These are phyloP conservation scores for Plectranthus barbatus DNA, from an alignment of 257 asterid species.

Conservation along the genomic window DNA sequence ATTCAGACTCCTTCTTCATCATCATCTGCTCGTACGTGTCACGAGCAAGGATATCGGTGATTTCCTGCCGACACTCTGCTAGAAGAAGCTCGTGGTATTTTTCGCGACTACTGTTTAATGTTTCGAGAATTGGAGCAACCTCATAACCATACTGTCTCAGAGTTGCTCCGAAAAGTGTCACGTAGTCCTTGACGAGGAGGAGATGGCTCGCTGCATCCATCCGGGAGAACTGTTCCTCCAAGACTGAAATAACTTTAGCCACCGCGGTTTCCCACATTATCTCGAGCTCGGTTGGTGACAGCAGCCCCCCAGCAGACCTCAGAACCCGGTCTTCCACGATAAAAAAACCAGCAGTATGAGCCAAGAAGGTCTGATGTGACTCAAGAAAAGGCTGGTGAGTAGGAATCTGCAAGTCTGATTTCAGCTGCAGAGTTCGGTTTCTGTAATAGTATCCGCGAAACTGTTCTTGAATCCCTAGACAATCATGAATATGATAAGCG, in stretches of 20 bases:
- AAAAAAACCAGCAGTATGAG: slow-evolving; percentile 76
- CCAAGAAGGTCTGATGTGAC: slow-evolving; percentile 67
- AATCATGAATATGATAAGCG: slow-evolving; percentile 71
- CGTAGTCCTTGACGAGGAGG: slow-evolving; percentile 81
- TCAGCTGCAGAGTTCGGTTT: slow-evolving; percentile 71
- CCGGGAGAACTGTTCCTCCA: slow-evolving; percentile 65
- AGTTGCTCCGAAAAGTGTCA: slow-evolving; percentile 89
- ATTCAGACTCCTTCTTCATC: slow-evolving; percentile 85
- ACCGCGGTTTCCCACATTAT: slow-evolving; percentile 93
- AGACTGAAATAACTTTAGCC: slow-evolving; percentile 44
- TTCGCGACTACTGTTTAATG: slow-evolving; percentile 70
- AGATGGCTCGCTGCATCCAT: slow-evolving; percentile 83
- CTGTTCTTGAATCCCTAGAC: slow-evolving; percentile 69
- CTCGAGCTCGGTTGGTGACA: slow-evolving; percentile 66
- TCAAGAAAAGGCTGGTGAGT: slow-evolving; percentile 65
- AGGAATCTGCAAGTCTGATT: slow-evolving; percentile 78
- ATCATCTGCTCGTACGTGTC: slow-evolving; percentile 82
- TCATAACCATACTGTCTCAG: slow-evolving; percentile 81
- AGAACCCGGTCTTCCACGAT: slow-evolving; percentile 85
- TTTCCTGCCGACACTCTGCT: slow-evolving; percentile 63
- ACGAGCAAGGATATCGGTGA: slow-evolving; percentile 36
- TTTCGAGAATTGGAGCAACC: slow-evolving; percentile 58
- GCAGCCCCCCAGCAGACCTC: slow-evolving; percentile 79
- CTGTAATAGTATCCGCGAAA: slow-evolving; percentile 74
- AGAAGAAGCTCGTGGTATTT: slow-evolving; percentile 84